Percentiles rank a stretch among this genome's conserved stretches.
Conservation (phyloP, 2,329 filamentous ascomycete genomes). For the Aspergillus quadricinctus region DNA sequence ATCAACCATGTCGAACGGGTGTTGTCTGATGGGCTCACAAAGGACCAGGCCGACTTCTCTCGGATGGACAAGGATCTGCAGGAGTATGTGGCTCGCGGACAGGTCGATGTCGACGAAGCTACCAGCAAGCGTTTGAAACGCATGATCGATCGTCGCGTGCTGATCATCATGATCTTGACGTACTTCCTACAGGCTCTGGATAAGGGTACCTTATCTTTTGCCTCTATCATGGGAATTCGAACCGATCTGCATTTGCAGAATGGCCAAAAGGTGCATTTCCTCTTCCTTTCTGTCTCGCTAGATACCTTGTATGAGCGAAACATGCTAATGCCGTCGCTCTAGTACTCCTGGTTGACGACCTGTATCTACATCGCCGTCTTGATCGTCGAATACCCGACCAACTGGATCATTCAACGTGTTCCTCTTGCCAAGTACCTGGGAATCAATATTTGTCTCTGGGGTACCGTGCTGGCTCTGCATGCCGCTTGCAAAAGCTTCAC, state of each 20-base stretch:
- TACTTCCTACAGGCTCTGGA: slow-evolving; percentile 62
- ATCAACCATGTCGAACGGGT: slow-evolving; percentile 48
- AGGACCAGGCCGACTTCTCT: slow-evolving; percentile 53
- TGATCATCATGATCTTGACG: slow-evolving; percentile 67
- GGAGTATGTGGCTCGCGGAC: slow-evolving; percentile 58
- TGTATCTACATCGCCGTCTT: slow-evolving; percentile 71
- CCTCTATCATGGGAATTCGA: slow-evolving; percentile 39
- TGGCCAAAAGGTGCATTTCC: slow-evolving; percentile 28
- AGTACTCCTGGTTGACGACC: slow-evolving; percentile 69
- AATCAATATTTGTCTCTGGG: slow-evolving; percentile 63
- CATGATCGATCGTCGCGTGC: slow-evolving; percentile 63
- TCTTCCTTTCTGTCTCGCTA: too few species aligned
- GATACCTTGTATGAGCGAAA: neutral
- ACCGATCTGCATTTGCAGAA: slow-evolving; percentile 46
- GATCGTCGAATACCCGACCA: slow-evolving; percentile 68
- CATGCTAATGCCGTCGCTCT: slow-evolving; percentile 10
- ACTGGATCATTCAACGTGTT: slow-evolving; percentile 59
- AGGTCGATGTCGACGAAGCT: slow-evolving; percentile 55
- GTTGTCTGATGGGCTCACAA: slow-evolving; percentile 45
- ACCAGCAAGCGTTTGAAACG: slow-evolving; percentile 59
- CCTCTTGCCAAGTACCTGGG: slow-evolving; percentile 65
- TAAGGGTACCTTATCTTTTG: slow-evolving; percentile 40
- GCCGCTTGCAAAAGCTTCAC: slow-evolving; percentile 59
- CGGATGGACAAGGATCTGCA: slow-evolving; percentile 67
- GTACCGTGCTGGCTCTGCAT: slow-evolving; percentile 56